phyloP scores from a whole-genome alignment of 2,329 filamentous ascomycete genomes.

The Corinectria fuckeliana region DNA sequence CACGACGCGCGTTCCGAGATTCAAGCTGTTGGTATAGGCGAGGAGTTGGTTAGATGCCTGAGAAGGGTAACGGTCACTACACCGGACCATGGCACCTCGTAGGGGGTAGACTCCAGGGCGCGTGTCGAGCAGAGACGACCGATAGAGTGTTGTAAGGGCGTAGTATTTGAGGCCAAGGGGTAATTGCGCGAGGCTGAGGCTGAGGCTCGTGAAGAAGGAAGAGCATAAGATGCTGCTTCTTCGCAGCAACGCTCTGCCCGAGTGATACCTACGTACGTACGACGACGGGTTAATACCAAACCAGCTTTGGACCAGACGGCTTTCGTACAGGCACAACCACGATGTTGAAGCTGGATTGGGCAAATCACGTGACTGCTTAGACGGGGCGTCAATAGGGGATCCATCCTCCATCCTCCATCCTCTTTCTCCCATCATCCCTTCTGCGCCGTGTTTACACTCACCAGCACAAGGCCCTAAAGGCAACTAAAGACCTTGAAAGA shows the following conservation, averaged over 20 bases:
- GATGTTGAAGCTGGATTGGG: background rate
- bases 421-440: background rate
- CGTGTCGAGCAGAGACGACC: background rate
- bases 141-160: background rate
- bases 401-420: background rate
- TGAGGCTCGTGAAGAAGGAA: background rate
- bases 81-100: background rate
- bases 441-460: background rate
- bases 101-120: background rate
- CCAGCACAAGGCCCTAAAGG: background rate
- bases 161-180: background rate
- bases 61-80: background rate
- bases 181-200: background rate
- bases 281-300: background rate
- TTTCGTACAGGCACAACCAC: background rate
- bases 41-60: background rate
- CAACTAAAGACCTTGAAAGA: constrained; percentile 8
- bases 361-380: constrained; percentile 23
- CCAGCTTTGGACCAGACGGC: background rate
- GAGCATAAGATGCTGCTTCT: background rate
- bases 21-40: background rate
- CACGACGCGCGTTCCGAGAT: background rate
- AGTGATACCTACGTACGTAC: background rate
- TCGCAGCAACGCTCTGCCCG: background rate
- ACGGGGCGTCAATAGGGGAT: background rate